Conservation (phyloP, 2,329 filamentous ascomycete species). For the Dactylonectria macrodidyma region DNA sequence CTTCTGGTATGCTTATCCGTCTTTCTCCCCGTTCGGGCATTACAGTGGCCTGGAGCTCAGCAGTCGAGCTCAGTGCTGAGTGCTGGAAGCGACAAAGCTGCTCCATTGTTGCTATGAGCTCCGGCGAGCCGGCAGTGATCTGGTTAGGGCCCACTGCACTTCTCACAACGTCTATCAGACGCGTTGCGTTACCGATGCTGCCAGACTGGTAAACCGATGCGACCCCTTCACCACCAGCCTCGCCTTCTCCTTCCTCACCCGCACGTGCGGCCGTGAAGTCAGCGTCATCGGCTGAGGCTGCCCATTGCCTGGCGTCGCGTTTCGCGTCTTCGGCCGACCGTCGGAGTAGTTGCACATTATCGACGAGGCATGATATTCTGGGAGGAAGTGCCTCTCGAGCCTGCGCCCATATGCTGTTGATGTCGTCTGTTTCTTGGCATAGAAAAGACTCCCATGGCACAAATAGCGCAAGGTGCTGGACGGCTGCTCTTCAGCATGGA, state of each 20-base stretch:
- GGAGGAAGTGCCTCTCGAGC: neutral
- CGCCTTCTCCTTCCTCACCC: neutral
- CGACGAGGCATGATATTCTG: neutral
- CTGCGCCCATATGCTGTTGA: neutral
- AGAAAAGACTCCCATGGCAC: neutral
- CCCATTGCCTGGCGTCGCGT: slow-evolving; percentile 3
- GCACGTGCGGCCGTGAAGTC: neutral
- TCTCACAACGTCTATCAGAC: slow-evolving; percentile 23
- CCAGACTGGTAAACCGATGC: neutral
- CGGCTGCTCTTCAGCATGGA: neutral
- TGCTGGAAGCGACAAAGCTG: slow-evolving; percentile 19
- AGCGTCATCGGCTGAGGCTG: neutral
- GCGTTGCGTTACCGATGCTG: neutral
- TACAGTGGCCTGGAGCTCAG: neutral
- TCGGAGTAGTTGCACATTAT: neutral
- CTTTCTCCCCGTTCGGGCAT: neutral
- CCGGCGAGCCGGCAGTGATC: slow-evolving; percentile 17
- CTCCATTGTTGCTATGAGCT: slow-evolving; percentile 14
- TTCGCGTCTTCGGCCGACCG: slow-evolving; percentile 7
- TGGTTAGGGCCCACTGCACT: slow-evolving; percentile 6
- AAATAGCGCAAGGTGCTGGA: neutral
- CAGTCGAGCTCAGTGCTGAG: neutral
- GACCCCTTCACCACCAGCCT: neutral
- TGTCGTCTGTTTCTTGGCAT: neutral
- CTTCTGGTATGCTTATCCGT: neutral